Evolutionary conservation across 2,329 filamentous ascomycete species (phyloP).

Genomic region (Fusarium tupiense): DNA sequence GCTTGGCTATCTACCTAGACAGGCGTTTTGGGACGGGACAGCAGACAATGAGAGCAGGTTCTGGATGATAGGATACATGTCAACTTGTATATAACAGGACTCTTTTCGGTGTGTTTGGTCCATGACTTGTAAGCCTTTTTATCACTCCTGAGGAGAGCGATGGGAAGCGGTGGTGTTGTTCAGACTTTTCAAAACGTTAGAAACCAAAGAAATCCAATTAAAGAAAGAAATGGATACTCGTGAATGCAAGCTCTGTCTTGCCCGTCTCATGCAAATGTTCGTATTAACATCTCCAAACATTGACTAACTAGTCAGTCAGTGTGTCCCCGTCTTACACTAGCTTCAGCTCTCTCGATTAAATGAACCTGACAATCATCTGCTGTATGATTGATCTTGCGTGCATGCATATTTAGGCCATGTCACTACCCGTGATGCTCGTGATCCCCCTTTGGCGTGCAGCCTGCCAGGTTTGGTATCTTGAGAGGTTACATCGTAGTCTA

Average conservation of each 20-base stretch:
- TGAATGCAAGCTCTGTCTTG: neutral
- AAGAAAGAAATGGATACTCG: constrained; percentile 29
- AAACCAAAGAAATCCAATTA: constrained; percentile 33
- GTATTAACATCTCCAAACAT: neutral
- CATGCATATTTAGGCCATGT: neutral
- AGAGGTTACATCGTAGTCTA: constrained; percentile 11
- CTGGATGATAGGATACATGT: constrained; percentile 33
- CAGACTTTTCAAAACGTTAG: constrained; percentile 36
- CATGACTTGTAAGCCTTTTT: constrained; percentile 27
- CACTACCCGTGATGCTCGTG: neutral
- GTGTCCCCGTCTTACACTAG: neutral
- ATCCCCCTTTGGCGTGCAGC: constrained; percentile 10
- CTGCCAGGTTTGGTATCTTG: neutral
- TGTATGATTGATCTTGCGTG: neutral
- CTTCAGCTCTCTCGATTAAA: neutral
- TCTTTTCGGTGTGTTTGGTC: constrained; percentile 29
- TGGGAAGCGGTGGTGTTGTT: constrained; percentile 24
- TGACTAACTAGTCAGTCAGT: neutral
- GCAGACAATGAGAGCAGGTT: constrained; percentile 1
- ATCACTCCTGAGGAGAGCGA: constrained; percentile 7
- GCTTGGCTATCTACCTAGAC: constrained; percentile 36
- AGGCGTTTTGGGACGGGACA: constrained; percentile 21
- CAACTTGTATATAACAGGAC: constrained; percentile 41
- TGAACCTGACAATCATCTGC: neutral
- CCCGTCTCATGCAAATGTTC: neutral